Evolutionary conservation across 1,284 basidiomycete species (phyloP), one percentile per base, ranked within the genome.

Genomic region (Tilletiaria anomala): DNA sequence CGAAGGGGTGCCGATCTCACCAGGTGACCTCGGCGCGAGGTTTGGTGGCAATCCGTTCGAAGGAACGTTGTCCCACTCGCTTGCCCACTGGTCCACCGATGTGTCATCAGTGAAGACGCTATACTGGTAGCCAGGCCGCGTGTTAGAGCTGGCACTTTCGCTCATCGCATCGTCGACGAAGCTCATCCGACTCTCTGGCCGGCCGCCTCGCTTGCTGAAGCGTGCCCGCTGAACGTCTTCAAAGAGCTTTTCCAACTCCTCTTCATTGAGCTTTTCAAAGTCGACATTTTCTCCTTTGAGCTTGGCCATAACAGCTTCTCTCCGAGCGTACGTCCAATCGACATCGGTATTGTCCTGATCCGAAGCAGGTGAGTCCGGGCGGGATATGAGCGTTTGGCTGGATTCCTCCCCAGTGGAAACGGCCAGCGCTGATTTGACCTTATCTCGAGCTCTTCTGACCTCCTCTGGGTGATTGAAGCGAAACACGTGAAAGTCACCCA

Each of bases 401-500:
- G n/a, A n/a, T n/a, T n/a, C 38, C 17, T 49, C 56, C n/a, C n/a
- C n/a, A n/a, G 26, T 29, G 0, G 52, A 51, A 4, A 51, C 39
- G 10, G 54, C 58, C 18, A 57, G 36, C 3, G 56, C 54, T 22
- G 56, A 56, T 10, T 50, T 50, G 10, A 61, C 57, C 3, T 52
- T 42, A 19, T 61, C 58, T 11, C 59, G 31, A 1, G 59, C 59
- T 41, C 35, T 31, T 6, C 22, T n/a, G 26, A 39, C 17, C 3
- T 44, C 40, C 20, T 22, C 29, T 20, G 54, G 53, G 43, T 57
- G 47, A 44, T 56, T 54, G 14, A 48, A 96, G 14, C 91, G 78
- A 70, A 97, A 97, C 43, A 96, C 88, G 70, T 97, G 93, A 51
- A 89, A 82, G 57, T 96, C 89, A 41, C 91, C 89, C 39, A 97